Percentiles rank a stretch among this genome's conserved stretches.
phyloP scores from a whole-genome alignment of 2,329 filamentous ascomycete genomes.

The Aschersonia sp. region DNA sequence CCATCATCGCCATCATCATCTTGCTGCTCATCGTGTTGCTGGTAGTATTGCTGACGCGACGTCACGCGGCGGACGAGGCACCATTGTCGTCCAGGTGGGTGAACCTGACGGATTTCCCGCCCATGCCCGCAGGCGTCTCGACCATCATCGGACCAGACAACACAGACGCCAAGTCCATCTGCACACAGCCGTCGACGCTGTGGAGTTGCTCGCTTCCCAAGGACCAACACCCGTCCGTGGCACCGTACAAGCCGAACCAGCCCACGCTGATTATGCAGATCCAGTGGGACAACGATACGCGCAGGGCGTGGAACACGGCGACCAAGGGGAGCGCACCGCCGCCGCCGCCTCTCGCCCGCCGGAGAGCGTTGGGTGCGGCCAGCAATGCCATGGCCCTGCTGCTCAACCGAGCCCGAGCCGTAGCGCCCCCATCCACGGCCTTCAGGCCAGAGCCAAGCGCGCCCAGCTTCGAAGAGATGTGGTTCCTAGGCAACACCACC shows the following conservation, averaged over 20 bases:
- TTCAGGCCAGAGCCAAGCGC: slow-evolving; percentile 40
- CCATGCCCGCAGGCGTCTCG: slow-evolving; percentile 70
- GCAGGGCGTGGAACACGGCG: slow-evolving; percentile 31
- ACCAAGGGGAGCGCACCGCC: slow-evolving; percentile 20
- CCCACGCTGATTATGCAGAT: slow-evolving; percentile 76
- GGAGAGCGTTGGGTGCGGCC: slow-evolving; percentile 12
- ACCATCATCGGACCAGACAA: slow-evolving; percentile 65
- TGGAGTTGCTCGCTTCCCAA: slow-evolving; percentile 84
- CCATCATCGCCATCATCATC: slow-evolving; percentile 37
- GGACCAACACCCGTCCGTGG: slow-evolving; percentile 51
- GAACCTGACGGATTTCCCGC: slow-evolving; percentile 74
- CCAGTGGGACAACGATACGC: slow-evolving; percentile 49
- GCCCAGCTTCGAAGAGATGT: slow-evolving; percentile 54
- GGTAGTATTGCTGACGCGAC: slow-evolving; percentile 35
- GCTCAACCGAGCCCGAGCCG: slow-evolving; percentile 8
- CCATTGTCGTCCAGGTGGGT: slow-evolving; percentile 47
- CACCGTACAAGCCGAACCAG: slow-evolving; percentile 49
- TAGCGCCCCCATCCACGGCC: slow-evolving; percentile 1
- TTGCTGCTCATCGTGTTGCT: slow-evolving; percentile 44
- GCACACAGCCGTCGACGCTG: slow-evolving; percentile 55
- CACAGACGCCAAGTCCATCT: slow-evolving; percentile 47
- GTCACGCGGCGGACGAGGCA: slow-evolving; percentile 8
- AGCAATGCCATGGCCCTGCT: slow-evolving; percentile 11
- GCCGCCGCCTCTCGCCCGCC: slow-evolving; percentile 12
- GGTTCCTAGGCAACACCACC: slow-evolving; percentile 74